phyloP scores from a whole-genome alignment of 805 yeast species.

The Kuraishia hungarica region DNA sequence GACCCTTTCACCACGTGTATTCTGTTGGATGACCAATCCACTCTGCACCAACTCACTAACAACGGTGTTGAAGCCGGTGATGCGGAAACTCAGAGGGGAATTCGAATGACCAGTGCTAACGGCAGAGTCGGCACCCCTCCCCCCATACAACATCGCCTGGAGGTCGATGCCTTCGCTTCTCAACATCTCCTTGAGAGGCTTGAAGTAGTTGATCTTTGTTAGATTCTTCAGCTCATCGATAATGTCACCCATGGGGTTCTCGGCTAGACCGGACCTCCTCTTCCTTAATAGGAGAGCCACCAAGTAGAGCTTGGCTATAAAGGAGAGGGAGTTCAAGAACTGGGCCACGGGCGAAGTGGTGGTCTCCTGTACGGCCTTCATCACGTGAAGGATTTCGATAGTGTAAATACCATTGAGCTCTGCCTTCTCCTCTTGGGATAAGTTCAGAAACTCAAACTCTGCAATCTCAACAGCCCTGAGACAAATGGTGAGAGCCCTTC shows the following conservation, averaged over 20 bases:
- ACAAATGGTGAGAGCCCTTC: slow-evolving; percentile 84
- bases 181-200: slow-evolving; percentile 16
- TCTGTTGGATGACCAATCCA: slow-evolving; percentile 68
- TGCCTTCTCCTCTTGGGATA: slow-evolving; percentile 17
- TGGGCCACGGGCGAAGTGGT: slow-evolving; percentile 63
- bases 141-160: slow-evolving; percentile 17
- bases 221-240: slow-evolving; percentile 61
- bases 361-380: slow-evolving; percentile 73
- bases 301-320: slow-evolving; percentile 65
- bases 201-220: slow-evolving; percentile 18
- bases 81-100: slow-evolving; percentile 7
- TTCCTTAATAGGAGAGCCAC: slow-evolving; percentile 56
- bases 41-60: slow-evolving; percentile 67
- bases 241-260: slow-evolving; percentile 65
- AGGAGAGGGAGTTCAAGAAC: slow-evolving; percentile 51
- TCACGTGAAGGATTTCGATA: slow-evolving; percentile 67
- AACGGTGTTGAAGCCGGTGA: slow-evolving; percentile 48
- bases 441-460: slow-evolving; percentile 44
- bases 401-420: slow-evolving; percentile 33
- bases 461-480: slow-evolving; percentile 87
- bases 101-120: no score
- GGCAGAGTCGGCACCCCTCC: slow-evolving; percentile 2
- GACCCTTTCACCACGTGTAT: slow-evolving; percentile 58
- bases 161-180: slow-evolving; percentile 15
- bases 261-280: slow-evolving; percentile 63